These are phyloP conservation scores for Auriscalpium vulgare DNA, from an alignment of 768 basidiomycete species.

Conservation along the genomic window DNA sequence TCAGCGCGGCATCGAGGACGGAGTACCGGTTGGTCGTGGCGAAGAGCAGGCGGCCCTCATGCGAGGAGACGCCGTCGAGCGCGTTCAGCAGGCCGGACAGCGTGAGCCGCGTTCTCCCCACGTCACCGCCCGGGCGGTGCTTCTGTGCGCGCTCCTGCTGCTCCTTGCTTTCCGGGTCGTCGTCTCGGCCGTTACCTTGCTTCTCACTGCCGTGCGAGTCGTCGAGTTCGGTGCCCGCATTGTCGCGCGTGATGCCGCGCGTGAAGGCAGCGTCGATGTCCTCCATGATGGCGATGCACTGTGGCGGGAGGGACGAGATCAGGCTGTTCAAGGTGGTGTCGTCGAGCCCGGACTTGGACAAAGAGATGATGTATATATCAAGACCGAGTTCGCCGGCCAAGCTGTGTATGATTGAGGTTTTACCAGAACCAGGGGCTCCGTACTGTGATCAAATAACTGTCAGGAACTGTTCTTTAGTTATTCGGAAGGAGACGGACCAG, in stretches of 20 bases:
- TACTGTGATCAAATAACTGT: constrained; percentile 29
- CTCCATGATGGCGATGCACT: constrained; percentile 74
- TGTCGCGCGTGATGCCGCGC: constrained; percentile 31
- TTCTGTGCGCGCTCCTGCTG: background rate
- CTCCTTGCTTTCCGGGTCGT: constrained; percentile 7
- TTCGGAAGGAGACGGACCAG: constrained; percentile 28
- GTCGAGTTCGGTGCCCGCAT: constrained; percentile 7
- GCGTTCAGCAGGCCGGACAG: constrained; percentile 72
- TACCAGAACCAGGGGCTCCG: constrained; percentile 72
- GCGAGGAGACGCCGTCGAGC: constrained; percentile 72
- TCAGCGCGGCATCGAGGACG: constrained; percentile 65
- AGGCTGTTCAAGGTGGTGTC: constrained; percentile 51
- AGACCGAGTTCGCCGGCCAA: constrained; percentile 73
- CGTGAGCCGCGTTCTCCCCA: constrained; percentile 33
- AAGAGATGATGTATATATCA: constrained; percentile 65
- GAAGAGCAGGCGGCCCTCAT: constrained; percentile 76
- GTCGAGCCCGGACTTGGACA: constrained; percentile 55
- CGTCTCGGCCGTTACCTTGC: background rate
- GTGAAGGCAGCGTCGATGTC: constrained; percentile 77
- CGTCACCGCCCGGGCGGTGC: background rate
- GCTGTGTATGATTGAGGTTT: constrained; percentile 70
- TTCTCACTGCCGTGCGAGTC: constrained; percentile 23
- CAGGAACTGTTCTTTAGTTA: background rate
- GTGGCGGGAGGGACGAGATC: constrained; percentile 55
- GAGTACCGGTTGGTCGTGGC: constrained; percentile 73